Evolutionary conservation across 2,329 filamentous ascomycete species (phyloP), one percentile per base, ranked within the genome.

Genomic region (Nothopassalora personata): DNA sequence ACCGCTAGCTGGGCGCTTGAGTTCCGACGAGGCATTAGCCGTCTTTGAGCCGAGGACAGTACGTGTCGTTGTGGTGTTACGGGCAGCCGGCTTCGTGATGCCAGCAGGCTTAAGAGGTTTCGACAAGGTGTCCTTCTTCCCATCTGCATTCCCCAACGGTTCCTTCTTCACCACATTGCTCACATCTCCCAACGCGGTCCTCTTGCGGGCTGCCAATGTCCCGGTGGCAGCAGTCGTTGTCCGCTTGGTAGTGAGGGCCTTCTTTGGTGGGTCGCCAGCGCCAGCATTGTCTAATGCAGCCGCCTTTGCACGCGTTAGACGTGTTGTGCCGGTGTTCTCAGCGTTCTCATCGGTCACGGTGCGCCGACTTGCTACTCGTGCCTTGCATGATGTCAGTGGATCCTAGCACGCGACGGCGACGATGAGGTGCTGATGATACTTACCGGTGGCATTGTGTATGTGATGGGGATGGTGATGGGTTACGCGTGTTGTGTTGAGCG

Each of bases 111-210:
- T 88, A 55, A 58, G 87, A 75, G 47, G 82, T 84, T 91, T 88
- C 39, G 66, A 65, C 36, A 73, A 39, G 43, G 64, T 60, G 52
- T 71, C 70, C 70, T 81, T 87, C 71, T 79, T 80, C 45, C 76
- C 76, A 39, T 79, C 73, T 49, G 80, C 77, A 81, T 96, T 96
- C 52, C 74, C 72, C 59, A 76, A 79, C 5, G 76, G 80, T 56
- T 90, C 89, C 51, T 83, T 82, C 75, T 97, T 97, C 69, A 86
- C 86, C 64, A 96, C 88, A 78, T 99, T 99, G 83, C 91, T 97
- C 68, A 97, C 89, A 79, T 99, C 94, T 59, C 90, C 91, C 39
- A 99, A 83, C 52, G 90, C 92, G 68, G 88, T 84, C 72, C 94
- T 90, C 79, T 89, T 94, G 80, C 73, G 61, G 66, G 68, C 54